Base-by-base conservation (phyloP, 805 yeast species). In the Alloascoidea hylecoeti region DNA sequence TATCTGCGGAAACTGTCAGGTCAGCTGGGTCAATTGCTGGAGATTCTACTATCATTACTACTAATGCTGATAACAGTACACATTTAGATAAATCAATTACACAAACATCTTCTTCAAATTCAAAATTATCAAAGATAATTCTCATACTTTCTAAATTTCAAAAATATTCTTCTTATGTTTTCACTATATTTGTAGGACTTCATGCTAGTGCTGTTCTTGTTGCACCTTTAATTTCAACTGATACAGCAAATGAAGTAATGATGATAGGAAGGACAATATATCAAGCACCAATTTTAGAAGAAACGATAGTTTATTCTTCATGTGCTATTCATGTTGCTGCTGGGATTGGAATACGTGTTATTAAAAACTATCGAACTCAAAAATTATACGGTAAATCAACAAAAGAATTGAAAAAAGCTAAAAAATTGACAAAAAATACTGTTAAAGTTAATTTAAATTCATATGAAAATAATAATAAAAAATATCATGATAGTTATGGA, bases 251-350 rank as follows among this genome's bases (percentile, higher is more conserved):
- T 40, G 78, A 75, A 38, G 43, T 72, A 15, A 58, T 79, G 38
- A 70, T 74, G 39, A 58, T 77, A 60, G 71, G 77, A 0, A 56
- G 84, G 38, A 68, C 72, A 14, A 46, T 80, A 1, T 79, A 79
- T 51, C 78, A 73, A 41, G 58, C 63, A 0, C 68, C 76, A 1
- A 45, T 54, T 2, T 49, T 72, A 5, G 86, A 78, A 46, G 52
- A 52, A 4, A 38, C 61, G 0, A 45, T 70, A 18, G 60, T 75
- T 0, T 57, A 59, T 43, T 74, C 70, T 0, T 56, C 75, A 1
- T 51, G 62, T 1, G 49, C 54, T 0, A 42, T 54, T 3, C 89
- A 79, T 49, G 58, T 78, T 1, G 27, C 56, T 1, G 52, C 75
- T 34, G 86, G 89, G 0, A 56, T 38, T 45, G 51, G 15, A 51